Evolutionary conservation across 1,139 yeast species (phyloP).

Genomic region (Lodderomyces jiufengensis): DNA sequence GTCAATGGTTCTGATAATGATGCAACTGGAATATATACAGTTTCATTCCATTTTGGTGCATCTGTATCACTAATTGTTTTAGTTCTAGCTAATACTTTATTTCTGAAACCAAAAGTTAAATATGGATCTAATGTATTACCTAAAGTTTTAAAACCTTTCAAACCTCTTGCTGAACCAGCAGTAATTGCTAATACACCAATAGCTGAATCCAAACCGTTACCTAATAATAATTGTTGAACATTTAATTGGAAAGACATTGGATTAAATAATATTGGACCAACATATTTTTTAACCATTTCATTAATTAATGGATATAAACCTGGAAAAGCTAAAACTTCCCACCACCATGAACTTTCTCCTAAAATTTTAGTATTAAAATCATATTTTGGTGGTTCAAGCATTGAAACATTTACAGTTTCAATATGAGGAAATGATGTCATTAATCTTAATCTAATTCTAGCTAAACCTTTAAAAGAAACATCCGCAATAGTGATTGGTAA

Average conservation of each 20-base stretch:
- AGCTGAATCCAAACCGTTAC: conserved; percentile 75
- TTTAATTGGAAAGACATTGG: conserved; percentile 93
- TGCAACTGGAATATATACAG: conserved; percentile 62
- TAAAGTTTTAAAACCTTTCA: conserved; percentile 63
- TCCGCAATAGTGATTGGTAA: conserved; percentile 62
- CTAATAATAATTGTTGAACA: conserved; percentile 84
- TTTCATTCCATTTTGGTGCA: conserved; percentile 83
- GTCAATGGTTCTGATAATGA: conserved; percentile 79
- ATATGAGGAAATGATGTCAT: conserved; percentile 89
- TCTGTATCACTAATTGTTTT: conserved; percentile 60
- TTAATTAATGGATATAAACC: conserved; percentile 79
- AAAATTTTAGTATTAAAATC: conserved; percentile 72
- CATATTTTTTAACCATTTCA: conserved; percentile 79
- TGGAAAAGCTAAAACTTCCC: conserved; percentile 84
- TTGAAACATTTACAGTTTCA: conserved; percentile 81
- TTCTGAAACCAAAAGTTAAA: conserved; percentile 61
- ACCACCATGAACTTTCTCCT: conserved; percentile 78
- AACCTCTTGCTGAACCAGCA: conserved; percentile 60
- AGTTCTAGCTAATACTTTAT: conserved; percentile 62
- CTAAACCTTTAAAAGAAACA: conserved; percentile 60
- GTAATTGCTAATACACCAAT: conserved; percentile 79
- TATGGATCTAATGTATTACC: conserved; percentile 91
- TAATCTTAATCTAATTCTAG: conserved; percentile 82
- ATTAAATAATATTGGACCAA: conserved; percentile 80
- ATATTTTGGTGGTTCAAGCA: conserved; percentile 80